Conservation (phyloP, 768 basidiomycete genomes). For the Pleurotus tuoliensis region DNA sequence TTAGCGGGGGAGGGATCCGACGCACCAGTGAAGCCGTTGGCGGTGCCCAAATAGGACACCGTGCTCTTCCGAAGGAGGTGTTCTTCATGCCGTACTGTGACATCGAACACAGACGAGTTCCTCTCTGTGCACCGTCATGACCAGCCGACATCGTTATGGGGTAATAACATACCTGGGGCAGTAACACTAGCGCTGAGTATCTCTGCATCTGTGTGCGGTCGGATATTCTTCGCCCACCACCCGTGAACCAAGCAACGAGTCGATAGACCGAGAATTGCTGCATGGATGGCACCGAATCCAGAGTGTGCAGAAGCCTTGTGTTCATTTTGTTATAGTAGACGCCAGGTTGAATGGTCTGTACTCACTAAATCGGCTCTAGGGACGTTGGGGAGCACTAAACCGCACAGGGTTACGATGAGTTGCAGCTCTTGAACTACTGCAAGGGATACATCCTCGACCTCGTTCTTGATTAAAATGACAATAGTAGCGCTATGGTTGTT, state of each 20-base stretch:
- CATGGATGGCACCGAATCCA: conserved; percentile 84
- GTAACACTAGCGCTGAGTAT: conserved; percentile 46
- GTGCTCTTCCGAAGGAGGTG: conserved; percentile 57
- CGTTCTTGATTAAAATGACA: conserved; percentile 76
- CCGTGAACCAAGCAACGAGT: conserved; percentile 64
- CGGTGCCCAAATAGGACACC: conserved; percentile 63
- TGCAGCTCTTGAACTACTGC: conserved; percentile 76
- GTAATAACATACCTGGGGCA: conserved; percentile 46
- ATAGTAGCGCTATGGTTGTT: conserved; percentile 81
- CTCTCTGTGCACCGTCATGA: not conserved
- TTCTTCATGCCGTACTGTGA: conserved; percentile 51
- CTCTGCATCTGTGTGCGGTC: conserved; percentile 67
- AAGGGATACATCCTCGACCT: conserved; percentile 56
- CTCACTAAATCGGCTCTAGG: conserved; percentile 77
- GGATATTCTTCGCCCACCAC: conserved; percentile 52
- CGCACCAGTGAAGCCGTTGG: conserved; percentile 69
- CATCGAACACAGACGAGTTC: conserved; percentile 50
- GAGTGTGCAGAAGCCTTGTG: conserved; percentile 55
- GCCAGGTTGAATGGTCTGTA: conserved; percentile 7
- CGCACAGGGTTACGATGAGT: conserved; percentile 70
- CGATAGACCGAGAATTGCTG: conserved; percentile 70
- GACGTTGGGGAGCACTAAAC: conserved; percentile 64
- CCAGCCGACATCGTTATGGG: not conserved
- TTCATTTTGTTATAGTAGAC: not conserved
- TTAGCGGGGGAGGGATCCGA: not conserved